These are phyloP conservation scores for Thinopyrum elongatum DNA, from an alignment of 176 grass and related monocot genomes.

Conservation along the genomic window DNA sequence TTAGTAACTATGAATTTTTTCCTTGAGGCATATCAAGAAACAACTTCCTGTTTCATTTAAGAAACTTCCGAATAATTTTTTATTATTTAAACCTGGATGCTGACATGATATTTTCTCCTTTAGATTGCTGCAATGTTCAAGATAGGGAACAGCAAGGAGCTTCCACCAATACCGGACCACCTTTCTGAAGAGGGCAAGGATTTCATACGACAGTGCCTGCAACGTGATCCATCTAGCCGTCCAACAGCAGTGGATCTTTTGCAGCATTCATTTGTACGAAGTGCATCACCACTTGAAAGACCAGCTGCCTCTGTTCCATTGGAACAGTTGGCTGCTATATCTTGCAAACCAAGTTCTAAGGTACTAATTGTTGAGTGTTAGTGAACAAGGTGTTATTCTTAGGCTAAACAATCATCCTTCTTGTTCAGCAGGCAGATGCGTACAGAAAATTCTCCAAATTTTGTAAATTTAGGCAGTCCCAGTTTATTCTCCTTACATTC, in stretches of 20 bases:
- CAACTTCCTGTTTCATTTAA: neutral
- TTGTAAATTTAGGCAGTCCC: slow-evolving; percentile 5
- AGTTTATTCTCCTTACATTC: neutral
- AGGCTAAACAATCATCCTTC: slow-evolving; percentile 26
- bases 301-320: slow-evolving; percentile 48
- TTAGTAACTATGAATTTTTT: neutral
- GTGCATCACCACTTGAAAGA: slow-evolving; percentile 67
- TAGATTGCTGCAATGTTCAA: slow-evolving; percentile 99
- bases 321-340: slow-evolving; percentile 46
- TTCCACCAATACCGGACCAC: slow-evolving; percentile 88
- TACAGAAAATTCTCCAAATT: slow-evolving; percentile 5
- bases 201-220: slow-evolving; percentile 77
- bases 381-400: slow-evolving; percentile 11
- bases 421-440: neutral
- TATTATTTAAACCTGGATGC: neutral
- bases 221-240: slow-evolving; percentile 77
- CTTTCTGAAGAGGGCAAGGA: slow-evolving; percentile 90
- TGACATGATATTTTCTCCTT: slow-evolving; percentile 7
- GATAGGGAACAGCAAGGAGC: slow-evolving; percentile 95
- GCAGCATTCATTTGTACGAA: slow-evolving; percentile 87
- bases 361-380: slow-evolving; percentile 41
- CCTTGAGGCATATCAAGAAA: neutral
- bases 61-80: neutral
- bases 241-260: slow-evolving; percentile 84
- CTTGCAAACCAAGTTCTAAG: slow-evolving; percentile 47